phyloP scores from a whole-genome alignment of 2,329 filamentous ascomycete species.

The Colletotrichum chlorophyti region DNA sequence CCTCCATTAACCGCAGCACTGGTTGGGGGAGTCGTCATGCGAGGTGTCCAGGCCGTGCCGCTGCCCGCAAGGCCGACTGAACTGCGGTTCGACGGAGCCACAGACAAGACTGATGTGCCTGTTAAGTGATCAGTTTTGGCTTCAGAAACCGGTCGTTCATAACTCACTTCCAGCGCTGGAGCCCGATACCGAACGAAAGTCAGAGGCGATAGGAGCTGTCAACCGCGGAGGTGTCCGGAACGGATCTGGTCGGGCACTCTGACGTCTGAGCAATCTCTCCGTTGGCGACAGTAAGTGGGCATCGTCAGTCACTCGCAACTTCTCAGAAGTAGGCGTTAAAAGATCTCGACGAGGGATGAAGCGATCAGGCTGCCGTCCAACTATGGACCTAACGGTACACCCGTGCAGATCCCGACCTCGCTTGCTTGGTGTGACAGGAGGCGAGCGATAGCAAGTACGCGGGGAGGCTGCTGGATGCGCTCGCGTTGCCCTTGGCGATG shows the following conservation, averaged over 20 bases:
- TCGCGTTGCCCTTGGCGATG: neutral
- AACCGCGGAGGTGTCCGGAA: slow-evolving; percentile 46
- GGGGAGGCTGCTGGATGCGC: neutral
- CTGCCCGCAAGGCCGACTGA: no score
- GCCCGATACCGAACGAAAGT: slow-evolving; percentile 26
- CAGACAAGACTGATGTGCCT: slow-evolving; percentile 36
- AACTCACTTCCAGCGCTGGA: neutral
- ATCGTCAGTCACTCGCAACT: slow-evolving; percentile 47
- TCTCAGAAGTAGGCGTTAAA: slow-evolving; percentile 45
- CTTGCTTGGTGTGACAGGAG: neutral
- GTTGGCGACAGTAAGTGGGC: slow-evolving; percentile 47
- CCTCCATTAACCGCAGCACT: no score
- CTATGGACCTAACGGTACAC: neutral
- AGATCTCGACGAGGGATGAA: slow-evolving; percentile 55
- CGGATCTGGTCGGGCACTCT: slow-evolving; percentile 47
- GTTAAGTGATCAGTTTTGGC: neutral
- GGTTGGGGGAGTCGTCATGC: no score
- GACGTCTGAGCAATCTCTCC: slow-evolving; percentile 54
- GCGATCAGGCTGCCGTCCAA: slow-evolving; percentile 47
- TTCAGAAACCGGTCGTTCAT: slow-evolving; percentile 14
- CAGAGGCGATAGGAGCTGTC: slow-evolving; percentile 23
- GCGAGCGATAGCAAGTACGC: neutral
- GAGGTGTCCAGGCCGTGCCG: no score
- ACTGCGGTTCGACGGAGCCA: slow-evolving; percentile 32
- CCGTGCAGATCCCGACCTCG: neutral